Evolutionary conservation across 768 basidiomycete species (phyloP), one percentile per base, ranked within the genome.

Genomic region (Lactarius deliciosus): DNA sequence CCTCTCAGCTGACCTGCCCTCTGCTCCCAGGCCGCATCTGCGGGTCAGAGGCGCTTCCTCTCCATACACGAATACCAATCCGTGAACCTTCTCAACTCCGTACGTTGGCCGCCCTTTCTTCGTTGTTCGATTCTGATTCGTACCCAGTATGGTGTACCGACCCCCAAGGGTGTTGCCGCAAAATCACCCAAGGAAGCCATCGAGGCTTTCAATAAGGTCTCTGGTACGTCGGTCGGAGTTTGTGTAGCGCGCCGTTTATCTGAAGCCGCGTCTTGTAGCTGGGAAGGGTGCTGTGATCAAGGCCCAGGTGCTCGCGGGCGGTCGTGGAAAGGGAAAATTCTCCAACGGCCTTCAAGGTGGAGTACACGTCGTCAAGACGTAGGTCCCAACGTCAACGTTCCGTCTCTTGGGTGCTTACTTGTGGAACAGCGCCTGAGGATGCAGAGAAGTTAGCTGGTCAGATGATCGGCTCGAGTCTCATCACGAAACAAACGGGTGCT

Each of bases 41-140:
- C 86, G 73, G 85, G 88, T 75, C 94, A 96, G 85, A 91, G 83
- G 80, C 92, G 95, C 70, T 91, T 87, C 76, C 86, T 98, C 73
- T 96, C 94, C 30, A 95, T 99, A 73, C 97, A 99, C 79, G 97
- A 99, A 80, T 93, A 97, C 81, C 96, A 98, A 78, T 96, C 95
- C 54, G 91, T 98, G 78, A 88, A 89, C 70, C 83, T 99, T 56
- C 85, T 99, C 72, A 97, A 98, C 80, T 89, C 94, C 70, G 96
- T 98, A 69, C 20, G 75, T 40, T 73, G 82, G 74, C 41, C 59
- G 55, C 34, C 18, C 58, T 41, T 43, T 60, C 43, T 30, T 61
- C 40, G 25, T 45, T 1, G 11, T 7, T 41, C 53, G 0, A 15
- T 11, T 43, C 57, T 54, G 57, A 60, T 58, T 60, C 58, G 60